phyloP scores from a whole-genome alignment of 2,329 filamentous ascomycete species.

The Colletotrichum shisoi region DNA sequence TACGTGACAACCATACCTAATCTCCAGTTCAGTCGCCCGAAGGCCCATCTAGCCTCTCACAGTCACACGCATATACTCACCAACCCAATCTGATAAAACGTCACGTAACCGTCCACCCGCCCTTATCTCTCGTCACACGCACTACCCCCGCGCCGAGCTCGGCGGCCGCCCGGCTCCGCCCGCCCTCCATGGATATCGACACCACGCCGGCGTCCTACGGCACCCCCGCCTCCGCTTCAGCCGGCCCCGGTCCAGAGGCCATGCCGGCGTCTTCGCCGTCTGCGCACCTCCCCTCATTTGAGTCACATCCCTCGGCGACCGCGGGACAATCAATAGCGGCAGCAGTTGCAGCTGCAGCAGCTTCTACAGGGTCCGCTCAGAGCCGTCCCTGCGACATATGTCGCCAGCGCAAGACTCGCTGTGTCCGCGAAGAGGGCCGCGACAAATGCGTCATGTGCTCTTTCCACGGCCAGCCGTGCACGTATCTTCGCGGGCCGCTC shows the following conservation, averaged over 20 bases:
- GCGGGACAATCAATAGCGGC: background rate
- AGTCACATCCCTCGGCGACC: slow-evolving; percentile 17
- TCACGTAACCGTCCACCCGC: slow-evolving; percentile 6
- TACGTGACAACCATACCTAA: slow-evolving; percentile 26
- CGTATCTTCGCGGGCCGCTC: slow-evolving; percentile 60
- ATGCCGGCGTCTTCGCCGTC: slow-evolving; percentile 20
- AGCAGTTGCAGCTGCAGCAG: slow-evolving; percentile 1
- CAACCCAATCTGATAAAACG: slow-evolving; percentile 8
- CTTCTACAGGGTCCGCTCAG: slow-evolving; percentile 30
- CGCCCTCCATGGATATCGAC: slow-evolving; percentile 30
- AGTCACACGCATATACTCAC: background rate
- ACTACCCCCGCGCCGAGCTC: slow-evolving; percentile 9
- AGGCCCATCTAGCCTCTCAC: slow-evolving; percentile 20
- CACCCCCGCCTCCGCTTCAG: slow-evolving; percentile 24
- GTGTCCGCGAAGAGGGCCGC: slow-evolving; percentile 67
- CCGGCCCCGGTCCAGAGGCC: slow-evolving; percentile 19
- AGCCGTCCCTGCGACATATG: slow-evolving; percentile 69
- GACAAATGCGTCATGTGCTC: slow-evolving; percentile 69
- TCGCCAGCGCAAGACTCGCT: slow-evolving; percentile 70
- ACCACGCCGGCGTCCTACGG: slow-evolving; percentile 30
- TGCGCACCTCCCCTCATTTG: slow-evolving; percentile 18
- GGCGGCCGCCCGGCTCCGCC: slow-evolving; percentile 32
- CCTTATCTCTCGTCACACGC: slow-evolving; percentile 3
- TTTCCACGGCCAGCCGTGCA: slow-evolving; percentile 73
- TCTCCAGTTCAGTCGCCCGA: background rate